A percentile compares a stretch with the other conserved stretches of the same genome.
Evolutionary conservation across 495 filamentous ascomycete genomes (phyloP).

Genomic region (Lophiostoma macrostomum): DNA sequence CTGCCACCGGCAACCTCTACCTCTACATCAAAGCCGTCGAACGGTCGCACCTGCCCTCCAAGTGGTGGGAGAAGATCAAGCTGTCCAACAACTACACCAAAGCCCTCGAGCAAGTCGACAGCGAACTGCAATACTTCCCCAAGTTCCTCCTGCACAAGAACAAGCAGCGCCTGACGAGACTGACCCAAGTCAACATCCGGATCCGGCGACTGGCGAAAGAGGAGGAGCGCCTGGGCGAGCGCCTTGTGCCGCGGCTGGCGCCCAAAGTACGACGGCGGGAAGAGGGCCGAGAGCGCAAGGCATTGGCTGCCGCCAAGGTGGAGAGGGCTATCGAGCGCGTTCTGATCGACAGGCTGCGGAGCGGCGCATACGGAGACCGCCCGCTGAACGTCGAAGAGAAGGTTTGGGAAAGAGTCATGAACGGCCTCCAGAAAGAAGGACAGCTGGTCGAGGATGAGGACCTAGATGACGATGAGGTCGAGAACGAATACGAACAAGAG

Average conservation of each 20-base stretch:
- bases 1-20: constrained; percentile 79
- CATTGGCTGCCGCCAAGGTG: constrained; percentile 88
- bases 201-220: constrained; percentile 81
- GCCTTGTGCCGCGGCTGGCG: constrained; percentile 81
- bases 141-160: constrained; percentile 95
- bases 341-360: constrained; percentile 83
- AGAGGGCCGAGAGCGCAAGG: constrained; percentile 89
- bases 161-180: constrained; percentile 91
- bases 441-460: constrained; percentile 85
- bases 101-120: constrained; percentile 84
- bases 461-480: constrained; percentile 77
- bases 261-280: constrained; percentile 89
- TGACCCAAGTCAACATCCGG: constrained; percentile 89
- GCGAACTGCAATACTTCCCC: constrained; percentile 89
- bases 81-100: constrained; percentile 85
- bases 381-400: constrained; percentile 89
- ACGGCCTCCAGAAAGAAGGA: constrained; percentile 80
- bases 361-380: constrained; percentile 91
- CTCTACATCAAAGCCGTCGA: constrained; percentile 87
- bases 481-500: constrained; percentile 65
- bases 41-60: constrained; percentile 82
- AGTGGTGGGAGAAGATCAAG: constrained; percentile 93
- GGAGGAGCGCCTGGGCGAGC: constrained; percentile 87
- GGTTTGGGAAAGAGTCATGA: constrained; percentile 97
- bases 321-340: constrained; percentile 96